A percentile compares a stretch with the other conserved stretches of the same genome.
Evolutionary conservation across 441 rosid species (phyloP).

Genomic region (Daphne laureola): DNA sequence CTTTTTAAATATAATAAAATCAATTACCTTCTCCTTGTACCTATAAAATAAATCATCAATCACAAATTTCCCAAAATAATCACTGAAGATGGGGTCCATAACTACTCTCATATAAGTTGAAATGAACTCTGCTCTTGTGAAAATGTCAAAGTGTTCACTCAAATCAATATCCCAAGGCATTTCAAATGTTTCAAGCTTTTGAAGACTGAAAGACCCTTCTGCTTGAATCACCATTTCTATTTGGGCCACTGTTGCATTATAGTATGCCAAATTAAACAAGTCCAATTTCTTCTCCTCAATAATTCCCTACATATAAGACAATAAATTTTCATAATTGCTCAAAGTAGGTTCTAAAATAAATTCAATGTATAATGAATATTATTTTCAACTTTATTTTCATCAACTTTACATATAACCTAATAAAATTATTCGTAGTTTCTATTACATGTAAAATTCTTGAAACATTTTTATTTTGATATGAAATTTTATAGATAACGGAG

Average conservation of each 20-base stretch:
- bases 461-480: too few relatives aligned
- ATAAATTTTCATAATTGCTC: too few relatives aligned
- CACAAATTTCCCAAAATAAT: conserved; percentile 12
- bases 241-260: conserved; percentile 19
- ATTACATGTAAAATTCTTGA: too few relatives aligned
- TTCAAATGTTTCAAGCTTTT: conserved; percentile 12
- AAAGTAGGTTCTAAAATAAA: too few relatives aligned
- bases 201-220: conserved; percentile 26
- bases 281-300: conserved; percentile 16
- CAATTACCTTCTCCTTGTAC: not conserved
- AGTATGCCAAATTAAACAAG: conserved; percentile 23
- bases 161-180: not conserved
- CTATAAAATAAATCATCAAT: conserved; percentile 11
- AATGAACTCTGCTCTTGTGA: not conserved
- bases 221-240: conserved; percentile 8
- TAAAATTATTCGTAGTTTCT: too few relatives aligned
- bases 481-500: too few relatives aligned
- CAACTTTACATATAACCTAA: too few relatives aligned
- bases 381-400: too few relatives aligned
- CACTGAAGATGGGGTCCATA: conserved; percentile 9
- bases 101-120: conserved; percentile 8
- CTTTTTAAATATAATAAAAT: too few relatives aligned
- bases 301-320: conserved; percentile 16
- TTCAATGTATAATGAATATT: too few relatives aligned
- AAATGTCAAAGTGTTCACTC: not conserved